phyloP scores from a whole-genome alignment of 306 rosid genomes.

The Prunus padus region DNA sequence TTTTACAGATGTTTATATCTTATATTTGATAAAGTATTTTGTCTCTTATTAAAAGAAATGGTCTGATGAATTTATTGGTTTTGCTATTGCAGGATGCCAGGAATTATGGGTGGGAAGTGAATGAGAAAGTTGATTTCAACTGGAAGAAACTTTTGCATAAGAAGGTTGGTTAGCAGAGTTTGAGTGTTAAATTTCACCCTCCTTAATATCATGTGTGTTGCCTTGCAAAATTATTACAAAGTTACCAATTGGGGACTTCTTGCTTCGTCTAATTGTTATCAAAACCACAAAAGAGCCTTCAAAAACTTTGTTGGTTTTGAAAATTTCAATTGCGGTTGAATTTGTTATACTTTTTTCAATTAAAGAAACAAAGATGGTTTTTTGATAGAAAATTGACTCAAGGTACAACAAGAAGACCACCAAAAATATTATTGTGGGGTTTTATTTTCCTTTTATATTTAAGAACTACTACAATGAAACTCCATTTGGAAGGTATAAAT shows the following conservation, averaged over 20 bases:
- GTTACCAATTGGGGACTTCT: not conserved
- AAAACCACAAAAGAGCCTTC: not conserved
- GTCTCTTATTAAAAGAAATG: not conserved
- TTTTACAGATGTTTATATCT: not conserved
- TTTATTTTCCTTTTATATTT: not conserved
- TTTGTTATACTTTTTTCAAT: not conserved
- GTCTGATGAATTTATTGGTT: conserved; percentile 13
- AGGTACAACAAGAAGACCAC: not conserved
- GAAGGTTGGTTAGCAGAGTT: conserved; percentile 52
- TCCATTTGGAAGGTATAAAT: not conserved
- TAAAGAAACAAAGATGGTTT: too few relatives aligned
- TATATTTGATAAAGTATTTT: not conserved
- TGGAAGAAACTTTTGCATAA: conserved; percentile 93
- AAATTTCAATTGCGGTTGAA: not conserved
- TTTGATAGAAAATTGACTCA: too few relatives aligned
- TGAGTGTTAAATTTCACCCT: not conserved
- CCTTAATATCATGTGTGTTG: not conserved
- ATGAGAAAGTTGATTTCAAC: conserved; percentile 77
- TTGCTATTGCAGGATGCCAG: conserved; percentile 71
- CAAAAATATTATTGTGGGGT: not conserved
- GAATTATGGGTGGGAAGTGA: conserved; percentile 89
- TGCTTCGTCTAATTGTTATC: not conserved
- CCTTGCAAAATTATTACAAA: not conserved
- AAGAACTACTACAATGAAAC: not conserved
- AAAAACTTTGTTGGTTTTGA: not conserved